Evolutionary conservation across 805 yeast genomes (phyloP).

Genomic region (Metschnikowia hibisci): DNA sequence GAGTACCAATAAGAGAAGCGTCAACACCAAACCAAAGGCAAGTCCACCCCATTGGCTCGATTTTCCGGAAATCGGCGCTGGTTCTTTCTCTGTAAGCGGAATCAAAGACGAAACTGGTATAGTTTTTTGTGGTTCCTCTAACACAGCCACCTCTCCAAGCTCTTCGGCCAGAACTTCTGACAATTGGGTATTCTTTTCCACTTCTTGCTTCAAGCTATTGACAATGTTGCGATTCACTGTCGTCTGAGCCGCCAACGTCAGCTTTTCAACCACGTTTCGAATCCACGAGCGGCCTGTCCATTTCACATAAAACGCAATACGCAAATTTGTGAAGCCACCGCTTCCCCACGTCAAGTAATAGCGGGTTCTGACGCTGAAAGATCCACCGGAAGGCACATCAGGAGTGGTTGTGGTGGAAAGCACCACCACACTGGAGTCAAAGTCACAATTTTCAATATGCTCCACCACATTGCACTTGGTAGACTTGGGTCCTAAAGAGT

Average conservation of each 20-base stretch:
- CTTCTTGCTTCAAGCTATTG: constrained; percentile 41
- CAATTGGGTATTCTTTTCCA: constrained; percentile 17
- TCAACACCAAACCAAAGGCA: neutral
- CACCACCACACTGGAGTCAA: constrained; percentile 44
- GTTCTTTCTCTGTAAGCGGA: too few relatives aligned
- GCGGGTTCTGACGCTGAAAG: constrained; percentile 72
- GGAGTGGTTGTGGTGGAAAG: constrained; percentile 65
- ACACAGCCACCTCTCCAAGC: neutral
- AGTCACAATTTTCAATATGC: constrained; percentile 49
- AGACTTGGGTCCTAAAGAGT: constrained; percentile 73
- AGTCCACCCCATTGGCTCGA: neutral
- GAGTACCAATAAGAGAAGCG: neutral
- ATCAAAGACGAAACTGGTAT: too few relatives aligned
- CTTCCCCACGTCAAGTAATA: constrained; percentile 73
- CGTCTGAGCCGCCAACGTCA: constrained; percentile 68
- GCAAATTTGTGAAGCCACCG: constrained; percentile 54
- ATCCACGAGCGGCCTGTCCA: constrained; percentile 91
- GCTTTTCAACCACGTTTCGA: constrained; percentile 70
- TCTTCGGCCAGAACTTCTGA: neutral
- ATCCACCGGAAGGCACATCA: constrained; percentile 82
- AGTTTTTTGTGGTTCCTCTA: neutral
- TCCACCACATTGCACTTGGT: constrained; percentile 65
- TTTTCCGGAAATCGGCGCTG: neutral
- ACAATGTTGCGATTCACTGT: constrained; percentile 53
- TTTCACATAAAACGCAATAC: constrained; percentile 68